A percentile compares a stretch with the other conserved stretches of the same genome.
Conservation (phyloP, 345 rosid genomes). For the Gossypium herbaceum region DNA sequence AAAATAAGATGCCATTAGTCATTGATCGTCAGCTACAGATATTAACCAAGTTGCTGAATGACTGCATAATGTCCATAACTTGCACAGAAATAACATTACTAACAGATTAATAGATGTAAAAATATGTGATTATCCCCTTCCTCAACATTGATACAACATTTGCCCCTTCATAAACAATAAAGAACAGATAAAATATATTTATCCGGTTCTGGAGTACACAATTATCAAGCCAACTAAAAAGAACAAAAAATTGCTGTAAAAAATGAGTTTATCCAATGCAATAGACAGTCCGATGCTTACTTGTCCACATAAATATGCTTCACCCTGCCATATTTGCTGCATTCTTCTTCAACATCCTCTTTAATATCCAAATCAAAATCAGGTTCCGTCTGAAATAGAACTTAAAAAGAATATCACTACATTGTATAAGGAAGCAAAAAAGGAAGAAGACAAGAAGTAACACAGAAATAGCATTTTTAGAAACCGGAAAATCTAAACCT, state of each 20-base stretch:
- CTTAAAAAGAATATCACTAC: conserved; percentile 6
- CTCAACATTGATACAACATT: not conserved
- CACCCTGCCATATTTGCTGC: conserved; percentile 78
- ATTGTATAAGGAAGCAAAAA: not conserved
- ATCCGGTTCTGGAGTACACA: not conserved
- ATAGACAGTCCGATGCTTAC: conserved; percentile 40
- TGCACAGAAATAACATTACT: too few relatives aligned
- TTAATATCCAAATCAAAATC: conserved; percentile 72
- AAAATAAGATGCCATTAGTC: not conserved
- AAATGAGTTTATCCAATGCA: not conserved
- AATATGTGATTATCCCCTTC: not conserved
- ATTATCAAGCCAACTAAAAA: not conserved
- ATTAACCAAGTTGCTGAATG: too few relatives aligned
- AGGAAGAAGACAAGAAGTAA: not conserved
- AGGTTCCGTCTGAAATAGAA: conserved; percentile 62
- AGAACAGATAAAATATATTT: not conserved
- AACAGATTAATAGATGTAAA: too few relatives aligned
- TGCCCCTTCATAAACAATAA: not conserved
- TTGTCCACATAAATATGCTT: conserved; percentile 77
- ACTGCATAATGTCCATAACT: too few relatives aligned
- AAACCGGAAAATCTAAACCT: conserved; percentile 42
- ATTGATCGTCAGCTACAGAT: not conserved
- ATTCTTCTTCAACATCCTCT: conserved; percentile 81
- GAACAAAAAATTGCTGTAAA: not conserved
- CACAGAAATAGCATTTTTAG: not conserved